A percentile compares a stretch with the other conserved stretches of the same genome.
These are phyloP conservation scores for Kluyveromyces lactis DNA, from an alignment of 805 yeast genomes.

Conservation along the genomic window DNA sequence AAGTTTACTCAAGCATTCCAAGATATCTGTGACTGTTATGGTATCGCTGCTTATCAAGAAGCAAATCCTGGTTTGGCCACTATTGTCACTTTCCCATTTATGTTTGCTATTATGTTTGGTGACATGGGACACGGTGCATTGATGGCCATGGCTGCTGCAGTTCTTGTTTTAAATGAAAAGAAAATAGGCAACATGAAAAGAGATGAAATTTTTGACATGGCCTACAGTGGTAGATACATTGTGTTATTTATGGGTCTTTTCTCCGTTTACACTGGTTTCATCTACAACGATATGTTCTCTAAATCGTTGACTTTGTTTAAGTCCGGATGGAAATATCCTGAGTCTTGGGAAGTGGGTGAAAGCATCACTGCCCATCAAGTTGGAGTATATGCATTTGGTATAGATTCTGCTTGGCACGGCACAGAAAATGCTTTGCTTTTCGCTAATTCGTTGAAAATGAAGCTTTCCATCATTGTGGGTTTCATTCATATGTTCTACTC, in stretches of 20 bases:
- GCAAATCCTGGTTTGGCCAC: slow-evolving; percentile 72
- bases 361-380: slow-evolving; percentile 38
- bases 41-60: slow-evolving; percentile 67
- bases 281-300: slow-evolving; percentile 67
- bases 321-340: slow-evolving; percentile 66
- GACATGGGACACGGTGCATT: slow-evolving; percentile 74
- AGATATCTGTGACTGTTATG: slow-evolving; percentile 67
- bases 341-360: slow-evolving; percentile 41
- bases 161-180: slow-evolving; percentile 48
- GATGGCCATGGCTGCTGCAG: slow-evolving; percentile 45
- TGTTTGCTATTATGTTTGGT: slow-evolving; percentile 82
- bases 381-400: slow-evolving; percentile 53
- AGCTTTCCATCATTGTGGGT: slow-evolving; percentile 67
- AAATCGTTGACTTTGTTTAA: slow-evolving; percentile 58
- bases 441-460: slow-evolving; percentile 71
- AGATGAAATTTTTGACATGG: slow-evolving; percentile 75
- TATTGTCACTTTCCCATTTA: slow-evolving; percentile 67
- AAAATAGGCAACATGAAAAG: slow-evolving; percentile 46
- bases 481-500: slow-evolving; percentile 70
- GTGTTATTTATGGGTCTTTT: slow-evolving; percentile 61
- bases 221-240: slow-evolving; percentile 62
- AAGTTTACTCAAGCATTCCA: slow-evolving; percentile 66
- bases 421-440: slow-evolving; percentile 62
- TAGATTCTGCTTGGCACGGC: slow-evolving; percentile 77
- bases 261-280: slow-evolving; percentile 66